Evolutionary conservation across 306 rosid genomes (phyloP), one percentile per base, ranked within the genome.

Genomic region (Ormosia emarginata): DNA sequence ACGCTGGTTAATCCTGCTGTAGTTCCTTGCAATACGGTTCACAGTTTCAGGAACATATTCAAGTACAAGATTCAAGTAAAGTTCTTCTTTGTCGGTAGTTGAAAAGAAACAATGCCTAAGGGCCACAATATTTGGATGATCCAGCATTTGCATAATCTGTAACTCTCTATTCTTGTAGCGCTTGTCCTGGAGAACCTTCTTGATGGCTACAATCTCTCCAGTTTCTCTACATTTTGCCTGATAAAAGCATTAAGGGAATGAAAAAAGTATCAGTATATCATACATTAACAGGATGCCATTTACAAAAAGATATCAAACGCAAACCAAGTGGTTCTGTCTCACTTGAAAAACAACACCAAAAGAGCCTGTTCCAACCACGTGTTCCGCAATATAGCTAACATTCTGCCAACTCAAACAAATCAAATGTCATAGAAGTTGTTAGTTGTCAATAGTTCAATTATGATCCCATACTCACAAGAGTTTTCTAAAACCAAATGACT

Each of bases 221-320:
- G 99, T 93, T 86, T 95, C 99, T 90, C 98, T 93, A 77, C 99
- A 95, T 81, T 95, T 95, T 29, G 99, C 99, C 99, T 95, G 77
- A 71, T 15, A 61, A 74, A 75, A 85, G 77, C 33, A 65, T 67
- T 30, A 40, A 49, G 5, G 0, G 47, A 84, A 67, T 13, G 56
- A 40, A 61, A 32, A 77, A 66, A n/a, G 57, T 72, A 55, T 70
- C 17, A 64, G 53, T 36, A 43, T 52, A 67, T 1, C 13, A 61
- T 15, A 67, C 47, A 71, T 58, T 12, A 72, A 70, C 57, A 6
- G 77, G 68, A 78, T 17, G 56, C 34, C 6, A 8, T 46, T 79
- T 64, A 36, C 79, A 59, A 74, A 74, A 74, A 36, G 62, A 56
- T 6, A 67, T 46, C 34, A 24, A 63, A 49, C 81, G 64, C 10